phyloP scores from a whole-genome alignment of 495 filamentous ascomycete genomes.

The Aspergillus diversus region DNA sequence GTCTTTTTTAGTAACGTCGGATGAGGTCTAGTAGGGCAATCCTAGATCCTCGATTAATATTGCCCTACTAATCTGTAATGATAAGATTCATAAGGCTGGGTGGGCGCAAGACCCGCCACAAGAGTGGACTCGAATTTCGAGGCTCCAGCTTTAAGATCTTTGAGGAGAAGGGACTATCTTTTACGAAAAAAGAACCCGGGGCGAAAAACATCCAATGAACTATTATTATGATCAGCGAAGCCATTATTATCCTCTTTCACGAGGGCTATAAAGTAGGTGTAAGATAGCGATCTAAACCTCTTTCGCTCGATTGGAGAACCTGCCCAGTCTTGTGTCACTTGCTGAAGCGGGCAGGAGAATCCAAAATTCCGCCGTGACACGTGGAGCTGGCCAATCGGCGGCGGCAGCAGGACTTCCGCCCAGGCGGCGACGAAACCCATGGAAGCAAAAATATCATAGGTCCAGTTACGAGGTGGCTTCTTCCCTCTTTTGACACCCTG shows the following conservation, averaged over 20 bases:
- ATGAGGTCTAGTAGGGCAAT: constrained; percentile 20
- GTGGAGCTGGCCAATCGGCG: constrained; percentile 30
- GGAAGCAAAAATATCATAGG: constrained; percentile 35
- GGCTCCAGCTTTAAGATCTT: too few relatives aligned
- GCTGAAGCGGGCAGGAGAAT: constrained; percentile 23
- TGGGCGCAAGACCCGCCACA: too few relatives aligned
- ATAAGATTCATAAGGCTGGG: background rate
- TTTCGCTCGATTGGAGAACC: too few relatives aligned
- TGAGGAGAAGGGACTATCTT: too few relatives aligned
- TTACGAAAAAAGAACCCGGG: too few relatives aligned
- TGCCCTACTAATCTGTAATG: background rate
- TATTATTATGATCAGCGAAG: too few relatives aligned
- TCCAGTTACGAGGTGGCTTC: constrained; percentile 47
- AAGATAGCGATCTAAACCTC: too few relatives aligned
- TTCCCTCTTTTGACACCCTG: constrained; percentile 29
- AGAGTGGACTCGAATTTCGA: too few relatives aligned
- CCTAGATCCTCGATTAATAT: constrained; percentile 1
- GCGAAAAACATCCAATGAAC: too few relatives aligned
- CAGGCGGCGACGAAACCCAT: constrained; percentile 38
- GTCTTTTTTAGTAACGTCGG: constrained; percentile 41
- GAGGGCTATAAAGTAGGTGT: too few relatives aligned
- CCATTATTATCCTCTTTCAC: too few relatives aligned
- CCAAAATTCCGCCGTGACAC: constrained; percentile 28
- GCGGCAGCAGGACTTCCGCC: constrained; percentile 13
- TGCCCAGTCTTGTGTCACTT: background rate